These are phyloP conservation scores for Handroanthus guayacan DNA, from an alignment of 257 asterid species.

Conservation along the genomic window DNA sequence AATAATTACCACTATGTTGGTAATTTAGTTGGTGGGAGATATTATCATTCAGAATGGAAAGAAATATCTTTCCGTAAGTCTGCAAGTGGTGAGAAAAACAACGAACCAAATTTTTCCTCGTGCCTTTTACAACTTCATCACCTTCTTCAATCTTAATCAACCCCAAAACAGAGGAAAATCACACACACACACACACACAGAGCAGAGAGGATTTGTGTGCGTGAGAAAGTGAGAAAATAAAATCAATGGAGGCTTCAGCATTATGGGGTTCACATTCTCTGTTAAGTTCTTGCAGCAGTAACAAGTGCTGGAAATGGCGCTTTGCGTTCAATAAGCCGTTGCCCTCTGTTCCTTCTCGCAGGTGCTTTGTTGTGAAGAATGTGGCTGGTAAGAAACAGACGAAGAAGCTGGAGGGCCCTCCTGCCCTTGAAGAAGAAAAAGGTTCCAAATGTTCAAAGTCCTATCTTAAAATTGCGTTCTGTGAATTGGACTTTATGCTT, in stretches of 20 bases:
- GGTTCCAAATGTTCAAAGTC: slow-evolving; percentile 19
- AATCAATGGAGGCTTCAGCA: slow-evolving; percentile 48
- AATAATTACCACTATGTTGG: background rate
- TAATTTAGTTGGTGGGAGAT: slow-evolving; percentile 22
- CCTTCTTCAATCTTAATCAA: background rate
- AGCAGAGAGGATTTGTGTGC: background rate
- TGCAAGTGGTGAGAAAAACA: slow-evolving; percentile 16
- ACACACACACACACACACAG: background rate
- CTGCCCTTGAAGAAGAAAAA: slow-evolving; percentile 38
- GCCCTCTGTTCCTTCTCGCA: slow-evolving; percentile 35
- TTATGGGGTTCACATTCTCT: slow-evolving; percentile 41
- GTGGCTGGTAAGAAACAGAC: slow-evolving; percentile 56
- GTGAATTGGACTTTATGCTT: background rate
- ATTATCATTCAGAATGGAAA: background rate
- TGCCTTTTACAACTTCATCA: slow-evolving; percentile 12
- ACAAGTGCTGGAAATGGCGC: slow-evolving; percentile 48
- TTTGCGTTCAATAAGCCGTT: slow-evolving; percentile 30
- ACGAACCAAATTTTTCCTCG: slow-evolving; percentile 36
- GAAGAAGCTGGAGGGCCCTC: slow-evolving; percentile 31
- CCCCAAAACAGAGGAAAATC: background rate
- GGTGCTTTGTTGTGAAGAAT: slow-evolving; percentile 46
- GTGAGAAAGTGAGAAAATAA: background rate
- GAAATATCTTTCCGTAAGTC: slow-evolving; percentile 25
- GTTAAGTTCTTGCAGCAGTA: slow-evolving; percentile 32
- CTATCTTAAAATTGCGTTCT: background rate